Evolutionary conservation across 441 rosid genomes (phyloP).

Genomic region (Erodium trifolium): DNA sequence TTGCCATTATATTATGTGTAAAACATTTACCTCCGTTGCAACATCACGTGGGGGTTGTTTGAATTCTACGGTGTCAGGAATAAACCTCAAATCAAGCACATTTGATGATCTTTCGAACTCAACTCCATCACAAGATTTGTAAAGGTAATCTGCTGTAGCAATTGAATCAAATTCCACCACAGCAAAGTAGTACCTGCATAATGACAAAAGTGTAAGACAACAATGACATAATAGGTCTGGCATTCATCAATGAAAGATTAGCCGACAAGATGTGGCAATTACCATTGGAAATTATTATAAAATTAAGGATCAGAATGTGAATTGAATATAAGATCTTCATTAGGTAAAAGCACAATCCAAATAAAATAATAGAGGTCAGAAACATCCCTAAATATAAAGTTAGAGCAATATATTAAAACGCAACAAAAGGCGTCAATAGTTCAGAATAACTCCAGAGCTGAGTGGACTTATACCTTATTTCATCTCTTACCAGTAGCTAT

Average conservation of each 20-base stretch:
- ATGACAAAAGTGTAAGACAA: conserved; percentile 3
- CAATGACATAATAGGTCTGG: background rate
- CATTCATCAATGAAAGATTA: background rate
- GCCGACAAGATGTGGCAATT: background rate
- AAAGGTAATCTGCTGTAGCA: conserved; percentile 74
- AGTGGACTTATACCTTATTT: background rate
- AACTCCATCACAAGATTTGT: conserved; percentile 70
- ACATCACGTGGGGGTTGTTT: conserved; percentile 79
- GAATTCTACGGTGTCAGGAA: conserved; percentile 87
- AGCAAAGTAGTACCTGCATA: conserved; percentile 65
- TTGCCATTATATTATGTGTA: background rate
- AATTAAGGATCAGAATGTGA: background rate
- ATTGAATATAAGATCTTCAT: background rate
- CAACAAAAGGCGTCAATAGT: background rate
- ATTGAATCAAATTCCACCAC: conserved; percentile 77
- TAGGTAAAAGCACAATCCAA: background rate
- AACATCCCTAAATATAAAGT: background rate
- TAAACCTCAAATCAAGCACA: conserved; percentile 84
- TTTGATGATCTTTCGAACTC: conserved; percentile 94
- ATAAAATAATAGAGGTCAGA: background rate
- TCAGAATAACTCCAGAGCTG: background rate
- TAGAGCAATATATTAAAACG: too few relatives aligned
- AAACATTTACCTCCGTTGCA: conserved; percentile 60
- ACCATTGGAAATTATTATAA: background rate
- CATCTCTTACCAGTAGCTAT: background rate